phyloP scores from a whole-genome alignment of 345 rosid species.

The Chamaenerion angustifolium region DNA sequence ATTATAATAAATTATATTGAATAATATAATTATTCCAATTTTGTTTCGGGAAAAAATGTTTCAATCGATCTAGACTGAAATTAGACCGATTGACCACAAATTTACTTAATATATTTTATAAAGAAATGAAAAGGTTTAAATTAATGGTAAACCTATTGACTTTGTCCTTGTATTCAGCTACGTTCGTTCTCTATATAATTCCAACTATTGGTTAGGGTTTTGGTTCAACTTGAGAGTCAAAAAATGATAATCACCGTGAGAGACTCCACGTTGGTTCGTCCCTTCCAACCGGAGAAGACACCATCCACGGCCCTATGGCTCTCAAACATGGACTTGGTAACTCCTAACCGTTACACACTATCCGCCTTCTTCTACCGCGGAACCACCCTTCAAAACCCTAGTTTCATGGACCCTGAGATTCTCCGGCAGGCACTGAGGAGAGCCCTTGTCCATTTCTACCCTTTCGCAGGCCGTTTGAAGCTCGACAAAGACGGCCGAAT shows the following conservation, averaged over 20 bases:
- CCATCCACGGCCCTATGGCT: conserved; percentile 60
- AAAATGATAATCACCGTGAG: conserved; percentile 52
- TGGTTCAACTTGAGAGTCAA: background rate
- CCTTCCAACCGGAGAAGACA: conserved; percentile 37
- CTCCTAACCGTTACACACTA: conserved; percentile 77
- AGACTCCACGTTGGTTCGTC: conserved; percentile 61
- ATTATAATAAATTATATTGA: too few species aligned
- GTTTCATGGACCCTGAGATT: conserved; percentile 43
- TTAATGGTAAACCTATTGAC: too few species aligned
- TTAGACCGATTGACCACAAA: too few species aligned
- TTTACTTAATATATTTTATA: too few species aligned
- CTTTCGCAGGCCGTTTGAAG: conserved; percentile 62
- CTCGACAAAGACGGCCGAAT: conserved; percentile 46
- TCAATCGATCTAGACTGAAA: too few species aligned
- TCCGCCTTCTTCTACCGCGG: conserved; percentile 87
- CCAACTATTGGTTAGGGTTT: too few species aligned
- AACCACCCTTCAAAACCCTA: conserved; percentile 24
- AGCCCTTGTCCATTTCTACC: conserved; percentile 79
- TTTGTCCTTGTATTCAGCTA: too few species aligned
- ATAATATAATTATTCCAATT: too few species aligned
- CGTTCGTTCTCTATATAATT: too few species aligned
- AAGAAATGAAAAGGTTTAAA: too few species aligned
- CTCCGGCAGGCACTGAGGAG: conserved; percentile 58
- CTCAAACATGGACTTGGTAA: conserved; percentile 76
- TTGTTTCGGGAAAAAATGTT: too few species aligned